These are phyloP conservation scores for Clonostachys byssicola DNA, from an alignment of 2,329 filamentous ascomycete species.

Conservation along the genomic window DNA sequence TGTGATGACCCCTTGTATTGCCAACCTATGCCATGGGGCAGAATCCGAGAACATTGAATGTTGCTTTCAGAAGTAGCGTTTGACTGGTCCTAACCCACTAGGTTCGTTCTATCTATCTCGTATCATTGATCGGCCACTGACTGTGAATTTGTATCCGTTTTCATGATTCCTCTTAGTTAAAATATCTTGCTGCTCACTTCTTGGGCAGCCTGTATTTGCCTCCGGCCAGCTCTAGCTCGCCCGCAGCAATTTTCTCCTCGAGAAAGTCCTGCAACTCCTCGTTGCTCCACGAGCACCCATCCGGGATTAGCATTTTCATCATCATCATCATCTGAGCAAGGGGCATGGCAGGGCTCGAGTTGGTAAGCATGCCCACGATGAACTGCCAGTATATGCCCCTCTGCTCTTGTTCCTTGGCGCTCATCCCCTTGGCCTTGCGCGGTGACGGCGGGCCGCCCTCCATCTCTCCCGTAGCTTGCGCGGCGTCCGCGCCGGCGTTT, in stretches of 20 bases:
- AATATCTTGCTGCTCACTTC: conserved; percentile 38
- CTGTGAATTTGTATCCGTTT: too few species aligned
- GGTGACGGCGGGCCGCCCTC: conserved; percentile 27
- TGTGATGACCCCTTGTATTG: too few species aligned
- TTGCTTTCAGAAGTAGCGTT: too few species aligned
- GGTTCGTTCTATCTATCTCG: too few species aligned
- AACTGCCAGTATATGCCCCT: conserved; percentile 80
- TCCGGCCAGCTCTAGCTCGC: conserved; percentile 64
- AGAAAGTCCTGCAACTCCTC: conserved; percentile 84
- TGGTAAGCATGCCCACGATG: conserved; percentile 92
- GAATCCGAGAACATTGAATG: too few species aligned
- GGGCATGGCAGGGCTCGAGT: conserved; percentile 77
- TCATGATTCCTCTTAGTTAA: too few species aligned
- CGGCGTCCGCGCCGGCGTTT: conserved; percentile 12
- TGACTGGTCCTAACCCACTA: too few species aligned
- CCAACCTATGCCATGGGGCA: too few species aligned
- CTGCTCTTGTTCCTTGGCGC: conserved; percentile 59
- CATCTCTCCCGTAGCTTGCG: conserved; percentile 13
- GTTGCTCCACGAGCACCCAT: conserved; percentile 84
- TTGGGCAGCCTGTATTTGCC: conserved; percentile 66
- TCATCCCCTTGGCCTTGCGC: conserved; percentile 50
- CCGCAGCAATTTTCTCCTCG: conserved; percentile 68
- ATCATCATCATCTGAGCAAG: conserved; percentile 83
- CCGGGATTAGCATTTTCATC: conserved; percentile 86
- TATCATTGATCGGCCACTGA: too few species aligned